Percentiles rank a stretch among this genome's conserved stretches.
phyloP scores from a whole-genome alignment of 495 filamentous ascomycete genomes.

The Pseudevernia furfuracea region DNA sequence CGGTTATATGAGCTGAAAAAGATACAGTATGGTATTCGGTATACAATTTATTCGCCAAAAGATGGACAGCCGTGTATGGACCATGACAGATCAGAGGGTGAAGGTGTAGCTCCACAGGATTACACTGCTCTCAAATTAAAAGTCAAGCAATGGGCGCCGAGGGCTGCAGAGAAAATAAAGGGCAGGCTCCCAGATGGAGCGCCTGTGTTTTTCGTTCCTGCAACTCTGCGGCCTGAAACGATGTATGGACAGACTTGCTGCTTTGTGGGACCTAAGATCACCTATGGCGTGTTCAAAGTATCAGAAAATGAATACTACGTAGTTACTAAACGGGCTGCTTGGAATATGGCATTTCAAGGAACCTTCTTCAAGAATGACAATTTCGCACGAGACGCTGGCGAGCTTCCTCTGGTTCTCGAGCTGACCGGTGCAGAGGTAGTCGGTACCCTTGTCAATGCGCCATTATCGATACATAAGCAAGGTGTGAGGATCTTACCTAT shows the following conservation, averaged over 20 bases:
- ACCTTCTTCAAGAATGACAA: constrained; percentile 68
- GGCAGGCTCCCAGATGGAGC: constrained; percentile 69
- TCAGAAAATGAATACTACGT: constrained; percentile 79
- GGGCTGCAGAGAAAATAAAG: constrained; percentile 57
- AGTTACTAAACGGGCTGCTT: constrained; percentile 75
- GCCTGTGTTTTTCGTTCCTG: constrained; percentile 82
- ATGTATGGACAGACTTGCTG: constrained; percentile 98
- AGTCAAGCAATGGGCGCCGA: constrained; percentile 78
- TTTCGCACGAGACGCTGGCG: constrained; percentile 54
- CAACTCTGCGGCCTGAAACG: constrained; percentile 89
- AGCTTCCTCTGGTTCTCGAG: constrained; percentile 51
- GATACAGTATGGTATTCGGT: constrained; percentile 89
- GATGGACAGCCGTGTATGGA: constrained; percentile 98
- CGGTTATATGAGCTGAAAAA: constrained; percentile 81
- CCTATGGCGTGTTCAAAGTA: constrained; percentile 84
- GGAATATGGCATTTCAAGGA: constrained; percentile 94
- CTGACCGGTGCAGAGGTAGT: constrained; percentile 71
- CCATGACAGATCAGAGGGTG: constrained; percentile 86
- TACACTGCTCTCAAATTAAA: constrained; percentile 88
- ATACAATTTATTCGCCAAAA: constrained; percentile 93
- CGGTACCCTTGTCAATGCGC: constrained; percentile 79
- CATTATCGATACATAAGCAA: constrained; percentile 77
- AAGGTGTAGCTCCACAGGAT: constrained; percentile 83
- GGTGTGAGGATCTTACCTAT: constrained; percentile 87
- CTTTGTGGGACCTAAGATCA: constrained; percentile 86